phyloP scores from a whole-genome alignment of 768 basidiomycete genomes.

The Pleurotus citrinopileatus region DNA sequence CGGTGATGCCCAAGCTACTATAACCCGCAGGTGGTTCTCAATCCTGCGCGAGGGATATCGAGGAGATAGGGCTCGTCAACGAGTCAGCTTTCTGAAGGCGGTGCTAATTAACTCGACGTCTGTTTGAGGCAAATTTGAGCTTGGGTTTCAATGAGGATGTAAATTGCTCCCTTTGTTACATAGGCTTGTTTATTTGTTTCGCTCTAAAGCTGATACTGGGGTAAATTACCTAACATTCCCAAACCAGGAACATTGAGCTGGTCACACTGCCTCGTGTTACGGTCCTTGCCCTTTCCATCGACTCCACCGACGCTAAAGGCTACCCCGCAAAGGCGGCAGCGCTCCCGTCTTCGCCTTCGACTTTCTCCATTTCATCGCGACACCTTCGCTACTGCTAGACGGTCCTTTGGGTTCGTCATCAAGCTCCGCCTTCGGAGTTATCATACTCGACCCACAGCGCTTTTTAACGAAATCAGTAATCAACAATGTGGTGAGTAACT shows the following conservation, averaged over 20 bases:
- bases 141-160: constrained; percentile 6
- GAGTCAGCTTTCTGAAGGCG: neutral
- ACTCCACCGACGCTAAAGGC: constrained; percentile 7
- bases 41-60: neutral
- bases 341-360: neutral
- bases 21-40: neutral
- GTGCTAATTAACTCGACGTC: neutral
- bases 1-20: constrained; percentile 3
- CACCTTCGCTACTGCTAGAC: constrained; percentile 16
- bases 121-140: neutral
- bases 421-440: neutral
- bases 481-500: constrained; percentile 25
- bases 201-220: constrained; percentile 5
- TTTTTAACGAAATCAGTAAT: constrained; percentile 1
- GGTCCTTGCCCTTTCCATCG: neutral
- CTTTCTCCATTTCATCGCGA: neutral
- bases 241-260: neutral
- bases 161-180: neutral
- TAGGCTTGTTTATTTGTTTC: constrained; percentile 7
- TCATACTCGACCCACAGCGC: neutral
- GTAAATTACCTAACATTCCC: neutral
- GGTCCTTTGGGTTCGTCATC: neutral
- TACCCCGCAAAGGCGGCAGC: constrained; percentile 5
- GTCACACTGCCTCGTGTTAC: constrained; percentile 6
- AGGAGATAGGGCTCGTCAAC: neutral